Evolutionary conservation across 371 early-diverging fungal species (phyloP).

Genomic region (Syncephalis fuscata): DNA sequence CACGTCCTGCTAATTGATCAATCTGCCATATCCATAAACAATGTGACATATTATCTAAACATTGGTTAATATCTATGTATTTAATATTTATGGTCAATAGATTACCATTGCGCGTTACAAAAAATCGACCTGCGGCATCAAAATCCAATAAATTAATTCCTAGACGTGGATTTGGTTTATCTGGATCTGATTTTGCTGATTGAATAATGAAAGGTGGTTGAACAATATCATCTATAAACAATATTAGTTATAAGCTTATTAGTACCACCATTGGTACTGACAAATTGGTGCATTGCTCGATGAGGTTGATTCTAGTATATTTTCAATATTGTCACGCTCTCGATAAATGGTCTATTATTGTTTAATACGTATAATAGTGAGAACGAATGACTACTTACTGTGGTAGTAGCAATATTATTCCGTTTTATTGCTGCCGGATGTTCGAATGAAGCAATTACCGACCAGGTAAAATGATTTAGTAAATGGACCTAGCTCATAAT

Average conservation of each 20-base stretch:
- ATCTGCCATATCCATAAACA: constrained; percentile 46
- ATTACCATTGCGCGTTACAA: constrained; percentile 7
- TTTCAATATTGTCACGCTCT: no score
- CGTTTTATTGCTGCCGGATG: constrained; percentile 14
- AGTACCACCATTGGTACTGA: no score
- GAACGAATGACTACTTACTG: not conserved
- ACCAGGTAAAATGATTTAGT: constrained; percentile 25
- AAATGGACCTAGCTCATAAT: constrained; percentile 3
- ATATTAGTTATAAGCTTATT: no score
- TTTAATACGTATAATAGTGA: not conserved
- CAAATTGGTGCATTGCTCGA: no score
- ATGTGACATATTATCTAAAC: constrained; percentile 37
- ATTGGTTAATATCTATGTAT: not conserved
- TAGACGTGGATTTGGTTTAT: constrained; percentile 32
- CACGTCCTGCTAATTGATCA: constrained; percentile 14
- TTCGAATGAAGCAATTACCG: constrained; percentile 14
- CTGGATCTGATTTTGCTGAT: constrained; percentile 26
- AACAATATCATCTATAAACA: constrained; percentile 11
- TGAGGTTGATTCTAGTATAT: no score
- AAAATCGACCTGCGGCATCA: constrained; percentile 28
- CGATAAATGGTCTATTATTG: constrained; percentile 3
- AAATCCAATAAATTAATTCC: constrained; percentile 41
- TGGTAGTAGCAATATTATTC: not conserved
- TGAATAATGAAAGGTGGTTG: constrained; percentile 23
- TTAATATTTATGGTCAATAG: constrained; percentile 3